These are phyloP conservation scores for Pulveroboletus sp. DNA, from an alignment of 768 basidiomycete genomes.

Conservation along the genomic window DNA sequence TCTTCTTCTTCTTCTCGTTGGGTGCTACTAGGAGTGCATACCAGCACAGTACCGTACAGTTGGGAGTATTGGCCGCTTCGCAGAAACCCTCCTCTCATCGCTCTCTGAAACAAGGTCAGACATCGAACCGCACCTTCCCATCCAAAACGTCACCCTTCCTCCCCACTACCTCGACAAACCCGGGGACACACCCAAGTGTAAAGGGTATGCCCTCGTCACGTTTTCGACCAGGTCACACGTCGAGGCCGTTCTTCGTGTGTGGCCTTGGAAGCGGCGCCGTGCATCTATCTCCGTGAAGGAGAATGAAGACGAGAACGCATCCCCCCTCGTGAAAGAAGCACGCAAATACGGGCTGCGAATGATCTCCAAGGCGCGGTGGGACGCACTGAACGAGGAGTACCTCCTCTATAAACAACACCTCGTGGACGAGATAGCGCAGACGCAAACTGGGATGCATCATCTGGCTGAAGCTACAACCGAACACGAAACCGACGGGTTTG, in stretches of 20 bases:
- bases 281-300: too few relatives aligned
- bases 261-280: constrained; percentile 53
- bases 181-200: constrained; percentile 52
- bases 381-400: constrained; percentile 63
- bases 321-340: constrained; percentile 38
- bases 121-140: constrained; percentile 11
- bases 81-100: constrained; percentile 32
- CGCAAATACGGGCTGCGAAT: constrained; percentile 55
- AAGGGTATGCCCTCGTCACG: constrained; percentile 72
- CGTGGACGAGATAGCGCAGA: constrained; percentile 39
- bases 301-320: background rate
- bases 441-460: background rate
- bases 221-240: constrained; percentile 40
- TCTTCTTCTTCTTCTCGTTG: background rate
- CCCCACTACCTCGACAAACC: constrained; percentile 61
- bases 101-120: background rate
- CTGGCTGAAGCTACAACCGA: background rate
- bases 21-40: constrained; percentile 57
- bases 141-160: constrained; percentile 57
- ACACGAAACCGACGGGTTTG: background rate
- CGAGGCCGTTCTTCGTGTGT: constrained; percentile 41
- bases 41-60: constrained; percentile 50
- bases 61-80: constrained; percentile 46
- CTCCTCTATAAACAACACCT: constrained; percentile 54
- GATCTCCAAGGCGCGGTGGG: constrained; percentile 58